Evolutionary conservation across 306 rosid genomes (phyloP).

Genomic region (Hippophae gyantsensis): DNA sequence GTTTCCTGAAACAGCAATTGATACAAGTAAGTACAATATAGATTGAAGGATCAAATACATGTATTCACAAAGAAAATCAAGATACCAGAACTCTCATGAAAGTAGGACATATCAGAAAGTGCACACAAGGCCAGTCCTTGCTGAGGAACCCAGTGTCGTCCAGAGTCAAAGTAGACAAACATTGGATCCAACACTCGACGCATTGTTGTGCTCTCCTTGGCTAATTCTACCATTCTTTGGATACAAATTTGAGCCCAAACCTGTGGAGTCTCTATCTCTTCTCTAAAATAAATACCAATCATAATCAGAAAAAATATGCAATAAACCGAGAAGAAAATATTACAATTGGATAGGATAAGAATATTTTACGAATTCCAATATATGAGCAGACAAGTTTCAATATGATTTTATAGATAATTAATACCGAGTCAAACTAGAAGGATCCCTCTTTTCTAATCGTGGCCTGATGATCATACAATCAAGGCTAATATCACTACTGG

Average conservation of each 20-base stretch:
- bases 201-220: conserved; percentile 89
- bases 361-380: neutral
- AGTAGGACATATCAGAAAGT: conserved; percentile 72
- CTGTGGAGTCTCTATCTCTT: conserved; percentile 77
- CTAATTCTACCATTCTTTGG: conserved; percentile 81
- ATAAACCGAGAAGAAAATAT: neutral
- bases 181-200: conserved; percentile 82
- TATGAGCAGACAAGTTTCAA: conserved; percentile 3
- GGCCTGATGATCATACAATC: conserved; percentile 43
- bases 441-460: conserved; percentile 71
- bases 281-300: conserved; percentile 34
- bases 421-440: conserved; percentile 62
- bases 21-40: conserved; percentile 2
- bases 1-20: conserved; percentile 46
- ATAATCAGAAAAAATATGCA: neutral
- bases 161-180: conserved; percentile 77
- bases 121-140: conserved; percentile 72
- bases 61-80: conserved; percentile 3
- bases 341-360: neutral
- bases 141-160: conserved; percentile 62
- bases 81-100: conserved; percentile 64
- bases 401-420: conserved; percentile 12
- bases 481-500: conserved; percentile 38
- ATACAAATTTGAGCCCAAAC: conserved; percentile 87
- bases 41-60: neutral